These are phyloP conservation scores for Paraurostyla sp. DNA, from an alignment of 73 alveolate species.

Conservation along the genomic window DNA sequence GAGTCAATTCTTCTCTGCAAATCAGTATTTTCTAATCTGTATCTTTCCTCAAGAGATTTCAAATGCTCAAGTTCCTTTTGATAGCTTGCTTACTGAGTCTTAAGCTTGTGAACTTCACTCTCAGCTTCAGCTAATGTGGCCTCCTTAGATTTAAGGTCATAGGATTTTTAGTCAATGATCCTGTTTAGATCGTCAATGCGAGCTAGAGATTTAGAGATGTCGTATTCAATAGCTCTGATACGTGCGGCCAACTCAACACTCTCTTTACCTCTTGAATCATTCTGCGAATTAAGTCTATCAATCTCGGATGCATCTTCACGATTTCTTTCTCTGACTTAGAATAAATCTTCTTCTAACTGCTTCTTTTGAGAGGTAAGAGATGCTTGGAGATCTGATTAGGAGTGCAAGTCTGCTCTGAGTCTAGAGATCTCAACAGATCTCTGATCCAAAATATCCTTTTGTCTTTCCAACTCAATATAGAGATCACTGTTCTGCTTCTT, in stretches of 20 bases:
- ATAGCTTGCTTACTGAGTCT: conserved; percentile 42
- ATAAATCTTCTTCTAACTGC: conserved; percentile 46
- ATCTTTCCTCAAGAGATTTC: conserved; percentile 43
- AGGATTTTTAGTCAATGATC: conserved; percentile 44
- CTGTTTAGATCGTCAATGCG: conserved; percentile 63
- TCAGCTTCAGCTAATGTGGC: conserved; percentile 21
- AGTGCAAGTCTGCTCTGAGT: conserved; percentile 31
- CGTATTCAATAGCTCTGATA: conserved; percentile 50
- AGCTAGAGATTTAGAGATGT: conserved; percentile 49
- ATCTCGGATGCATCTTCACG: conserved; percentile 54
- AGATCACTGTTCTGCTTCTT: conserved; percentile 69
- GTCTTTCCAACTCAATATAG: conserved; percentile 44
- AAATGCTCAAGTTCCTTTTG: conserved; percentile 52
- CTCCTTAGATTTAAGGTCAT: conserved; percentile 59
- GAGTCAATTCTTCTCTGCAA: conserved; percentile 51
- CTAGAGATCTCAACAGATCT: conserved; percentile 49
- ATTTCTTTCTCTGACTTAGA: conserved; percentile 48
- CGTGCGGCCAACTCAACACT: conserved; percentile 38
- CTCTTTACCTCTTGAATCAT: conserved; percentile 50
- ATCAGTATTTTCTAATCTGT: conserved; percentile 51
- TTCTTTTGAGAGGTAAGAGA: conserved; percentile 17
- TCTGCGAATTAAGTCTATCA: conserved; percentile 21
- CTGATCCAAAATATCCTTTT: conserved; percentile 47
- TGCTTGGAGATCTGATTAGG: conserved; percentile 2
- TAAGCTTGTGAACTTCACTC: conserved; percentile 29